These are phyloP conservation scores for Phaeosphaeria sp. DNA, from an alignment of 2,329 filamentous ascomycete species.

Conservation along the genomic window DNA sequence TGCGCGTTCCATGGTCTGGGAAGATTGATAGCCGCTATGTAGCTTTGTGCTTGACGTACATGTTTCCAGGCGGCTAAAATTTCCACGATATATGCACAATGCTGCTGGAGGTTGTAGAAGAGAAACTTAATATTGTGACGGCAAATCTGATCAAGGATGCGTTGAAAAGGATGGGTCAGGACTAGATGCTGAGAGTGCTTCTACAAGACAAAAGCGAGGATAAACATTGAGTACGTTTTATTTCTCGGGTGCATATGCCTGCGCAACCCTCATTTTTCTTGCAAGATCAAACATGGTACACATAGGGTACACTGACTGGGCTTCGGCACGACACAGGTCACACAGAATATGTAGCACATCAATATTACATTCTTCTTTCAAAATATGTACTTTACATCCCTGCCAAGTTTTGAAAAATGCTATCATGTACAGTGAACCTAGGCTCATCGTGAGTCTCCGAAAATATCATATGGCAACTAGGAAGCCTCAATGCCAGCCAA, in stretches of 20 bases:
- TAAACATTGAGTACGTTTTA: too few species aligned
- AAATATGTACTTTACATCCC: background rate
- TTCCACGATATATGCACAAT: background rate
- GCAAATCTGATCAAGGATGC: background rate
- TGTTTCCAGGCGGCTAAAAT: background rate
- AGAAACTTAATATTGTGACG: background rate
- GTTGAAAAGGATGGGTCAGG: background rate
- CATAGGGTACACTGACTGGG: background rate
- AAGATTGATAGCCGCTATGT: background rate
- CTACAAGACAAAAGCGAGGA: too few species aligned
- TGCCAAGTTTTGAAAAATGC: background rate
- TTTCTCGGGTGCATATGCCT: too few species aligned
- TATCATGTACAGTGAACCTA: background rate
- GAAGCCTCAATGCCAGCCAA: slow-evolving; percentile 30
- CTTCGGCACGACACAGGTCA: background rate
- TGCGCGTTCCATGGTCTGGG: too few species aligned
- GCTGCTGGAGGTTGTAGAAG: background rate
- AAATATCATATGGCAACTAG: background rate
- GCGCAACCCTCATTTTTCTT: too few species aligned
- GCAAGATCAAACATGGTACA: background rate
- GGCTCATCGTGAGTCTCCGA: background rate
- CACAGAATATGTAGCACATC: background rate
- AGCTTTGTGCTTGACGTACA: background rate
- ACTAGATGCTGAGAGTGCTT: too few species aligned
- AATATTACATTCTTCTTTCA: background rate